Percentiles rank a stretch among this genome's conserved stretches.
These are phyloP conservation scores for Neonothopanus nambi DNA, from an alignment of 1,284 basidiomycete species.

Conservation along the genomic window DNA sequence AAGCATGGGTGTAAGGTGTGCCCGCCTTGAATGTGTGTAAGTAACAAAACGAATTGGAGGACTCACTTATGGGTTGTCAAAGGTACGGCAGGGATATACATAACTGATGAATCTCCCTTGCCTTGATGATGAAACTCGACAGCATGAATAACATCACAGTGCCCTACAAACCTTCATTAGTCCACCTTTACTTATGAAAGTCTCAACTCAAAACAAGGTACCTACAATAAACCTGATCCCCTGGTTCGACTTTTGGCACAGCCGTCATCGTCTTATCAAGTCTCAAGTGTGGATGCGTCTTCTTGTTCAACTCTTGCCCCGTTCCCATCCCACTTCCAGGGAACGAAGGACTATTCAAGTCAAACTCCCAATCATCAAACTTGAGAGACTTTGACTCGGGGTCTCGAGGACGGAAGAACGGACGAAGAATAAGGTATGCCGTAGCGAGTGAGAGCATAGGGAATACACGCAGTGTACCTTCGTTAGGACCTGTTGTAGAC, in stretches of 20 bases:
- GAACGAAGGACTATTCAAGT: slow-evolving; percentile 58
- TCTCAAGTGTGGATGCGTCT: slow-evolving; percentile 71
- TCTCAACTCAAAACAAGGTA: neutral
- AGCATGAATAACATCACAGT: slow-evolving; percentile 69
- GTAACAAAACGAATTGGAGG: neutral
- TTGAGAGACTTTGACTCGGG: slow-evolving; percentile 5
- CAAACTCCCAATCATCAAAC: slow-evolving; percentile 55
- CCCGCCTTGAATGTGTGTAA: neutral
- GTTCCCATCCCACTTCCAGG: slow-evolving; percentile 63
- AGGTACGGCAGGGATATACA: slow-evolving; percentile 81
- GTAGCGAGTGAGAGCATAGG: slow-evolving; percentile 11
- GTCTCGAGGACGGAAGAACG: slow-evolving; percentile 11
- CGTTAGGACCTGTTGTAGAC: slow-evolving; percentile 58
- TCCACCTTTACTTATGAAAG: neutral
- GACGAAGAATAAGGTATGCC: slow-evolving; percentile 76
- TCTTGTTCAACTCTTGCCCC: slow-evolving; percentile 62
- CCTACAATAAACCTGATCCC: slow-evolving; percentile 77
- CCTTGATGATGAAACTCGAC: slow-evolving; percentile 70
- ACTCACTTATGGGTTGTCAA: slow-evolving; percentile 53
- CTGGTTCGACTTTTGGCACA: slow-evolving; percentile 61
- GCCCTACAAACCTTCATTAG: slow-evolving; percentile 39
- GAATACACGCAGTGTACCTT: slow-evolving; percentile 43
- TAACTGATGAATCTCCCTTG: slow-evolving; percentile 64
- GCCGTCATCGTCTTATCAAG: slow-evolving; percentile 55
- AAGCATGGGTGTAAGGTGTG: neutral